phyloP scores from a whole-genome alignment of 2,329 filamentous ascomycete genomes.

The Cordyceps tenuipes region DNA sequence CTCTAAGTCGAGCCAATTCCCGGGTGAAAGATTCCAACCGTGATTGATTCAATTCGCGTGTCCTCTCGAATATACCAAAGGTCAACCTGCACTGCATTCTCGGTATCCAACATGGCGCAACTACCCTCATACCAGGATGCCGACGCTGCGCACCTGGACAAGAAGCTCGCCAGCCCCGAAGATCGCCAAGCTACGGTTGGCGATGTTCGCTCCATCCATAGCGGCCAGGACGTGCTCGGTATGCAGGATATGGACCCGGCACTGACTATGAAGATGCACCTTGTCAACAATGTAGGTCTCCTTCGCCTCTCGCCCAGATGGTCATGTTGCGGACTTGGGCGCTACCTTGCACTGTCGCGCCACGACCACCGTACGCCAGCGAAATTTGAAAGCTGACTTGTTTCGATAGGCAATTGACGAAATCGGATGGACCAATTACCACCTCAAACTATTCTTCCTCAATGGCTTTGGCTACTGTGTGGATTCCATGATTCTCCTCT shows the following conservation, averaged over 20 bases:
- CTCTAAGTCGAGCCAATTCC: neutral
- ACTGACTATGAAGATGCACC: slow-evolving; percentile 58
- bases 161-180: slow-evolving; percentile 4
- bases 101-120: neutral
- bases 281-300: slow-evolving; percentile 54
- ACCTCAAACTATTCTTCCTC: slow-evolving; percentile 52
- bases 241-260: slow-evolving; percentile 52
- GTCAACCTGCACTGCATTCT: neutral
- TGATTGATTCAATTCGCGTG: neutral
- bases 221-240: slow-evolving; percentile 43
- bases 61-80: neutral
- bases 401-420: slow-evolving; percentile 40
- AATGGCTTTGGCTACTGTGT: slow-evolving; percentile 51
- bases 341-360: neutral
- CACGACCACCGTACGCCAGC: neutral
- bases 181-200: neutral
- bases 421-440: slow-evolving; percentile 52
- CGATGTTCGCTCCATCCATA: slow-evolving; percentile 14
- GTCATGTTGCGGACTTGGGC: neutral
- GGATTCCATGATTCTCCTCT: slow-evolving; percentile 38
- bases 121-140: slow-evolving; percentile 5
- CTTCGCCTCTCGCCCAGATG: neutral
- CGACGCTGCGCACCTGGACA: neutral
- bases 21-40: neutral
- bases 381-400: neutral